Evolutionary conservation across 768 basidiomycete species (phyloP).

Genomic region (Trametes cingulata): DNA sequence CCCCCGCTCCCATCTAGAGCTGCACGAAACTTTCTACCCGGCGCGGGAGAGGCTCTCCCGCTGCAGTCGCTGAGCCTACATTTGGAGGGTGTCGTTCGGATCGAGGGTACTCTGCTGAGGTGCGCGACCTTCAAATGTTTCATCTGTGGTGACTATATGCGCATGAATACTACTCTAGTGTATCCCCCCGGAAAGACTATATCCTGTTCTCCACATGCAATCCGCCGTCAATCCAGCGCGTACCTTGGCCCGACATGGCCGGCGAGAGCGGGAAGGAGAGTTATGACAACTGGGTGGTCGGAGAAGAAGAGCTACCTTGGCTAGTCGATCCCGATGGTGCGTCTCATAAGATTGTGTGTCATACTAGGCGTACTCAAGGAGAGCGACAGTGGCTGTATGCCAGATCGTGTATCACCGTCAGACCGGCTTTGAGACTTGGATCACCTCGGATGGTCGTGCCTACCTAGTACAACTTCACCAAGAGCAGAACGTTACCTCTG

Average conservation of each 20-base stretch:
- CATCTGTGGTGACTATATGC: background rate
- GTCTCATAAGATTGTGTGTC: background rate
- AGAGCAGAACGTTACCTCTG: slow-evolving; percentile 28
- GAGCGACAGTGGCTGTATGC: slow-evolving; percentile 56
- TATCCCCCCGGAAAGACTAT: slow-evolving; percentile 71
- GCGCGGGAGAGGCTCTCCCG: slow-evolving; percentile 76
- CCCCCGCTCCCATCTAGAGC: slow-evolving; percentile 52
- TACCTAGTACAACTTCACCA: slow-evolving; percentile 74
- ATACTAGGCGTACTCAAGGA: background rate
- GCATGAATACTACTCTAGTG: slow-evolving; percentile 41
- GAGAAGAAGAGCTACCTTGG: slow-evolving; percentile 71
- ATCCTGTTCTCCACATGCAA: slow-evolving; percentile 72
- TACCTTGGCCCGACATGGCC: slow-evolving; percentile 73
- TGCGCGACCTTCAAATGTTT: slow-evolving; percentile 29
- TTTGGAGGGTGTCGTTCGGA: slow-evolving; percentile 80
- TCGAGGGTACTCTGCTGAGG: slow-evolving; percentile 77
- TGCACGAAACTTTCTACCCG: slow-evolving; percentile 70
- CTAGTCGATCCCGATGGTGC: slow-evolving; percentile 73
- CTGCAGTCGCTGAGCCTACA: slow-evolving; percentile 68
- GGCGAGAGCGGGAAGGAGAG: slow-evolving; percentile 37
- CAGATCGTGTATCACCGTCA: slow-evolving; percentile 60
- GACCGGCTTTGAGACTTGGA: slow-evolving; percentile 75
- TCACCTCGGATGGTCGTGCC: slow-evolving; percentile 81
- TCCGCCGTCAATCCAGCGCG: slow-evolving; percentile 78
- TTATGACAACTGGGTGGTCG: slow-evolving; percentile 73